Percentiles rank a stretch among this genome's conserved stretches.
phyloP scores from a whole-genome alignment of 2,329 filamentous ascomycete genomes.

The Anisogramma anomala region DNA sequence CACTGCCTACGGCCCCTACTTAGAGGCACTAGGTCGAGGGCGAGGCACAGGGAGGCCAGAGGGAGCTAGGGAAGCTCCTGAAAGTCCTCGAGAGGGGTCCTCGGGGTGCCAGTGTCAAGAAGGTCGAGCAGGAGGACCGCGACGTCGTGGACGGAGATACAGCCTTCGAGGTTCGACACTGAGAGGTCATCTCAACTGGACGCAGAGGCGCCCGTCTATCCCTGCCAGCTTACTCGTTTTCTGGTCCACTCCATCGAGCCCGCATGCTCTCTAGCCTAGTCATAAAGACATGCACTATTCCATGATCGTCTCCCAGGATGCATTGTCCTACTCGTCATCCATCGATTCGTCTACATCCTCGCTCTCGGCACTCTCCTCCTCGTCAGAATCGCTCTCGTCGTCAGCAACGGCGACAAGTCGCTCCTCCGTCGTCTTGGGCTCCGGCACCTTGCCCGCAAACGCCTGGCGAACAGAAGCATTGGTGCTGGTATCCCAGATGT shows the following conservation, averaged over 20 bases:
- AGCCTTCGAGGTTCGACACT: constrained; percentile 47
- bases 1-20: not conserved
- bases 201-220: not conserved
- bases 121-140: constrained; percentile 59
- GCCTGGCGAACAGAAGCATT: constrained; percentile 75
- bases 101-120: constrained; percentile 56
- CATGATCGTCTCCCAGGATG: not conserved
- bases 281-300: not conserved
- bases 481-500: constrained; percentile 94
- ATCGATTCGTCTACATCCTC: constrained; percentile 37
- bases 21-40: constrained; percentile 59
- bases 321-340: constrained; percentile 40
- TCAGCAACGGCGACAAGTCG: constrained; percentile 63
- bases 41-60: constrained; percentile 68
- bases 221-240: no score
- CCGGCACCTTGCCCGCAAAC: constrained; percentile 63
- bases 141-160: constrained; percentile 54
- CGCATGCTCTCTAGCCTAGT: not conserved
- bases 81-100: constrained; percentile 68
- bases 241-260: not conserved
- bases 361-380: constrained; percentile 45
- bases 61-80: constrained; percentile 56
- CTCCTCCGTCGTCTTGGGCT: constrained; percentile 50
- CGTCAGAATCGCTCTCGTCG: constrained; percentile 55
- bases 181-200: not conserved